Percentiles rank a stretch among this genome's conserved stretches.
phyloP scores from a whole-genome alignment of 257 asterid genomes.

The Primulina tabacum region DNA sequence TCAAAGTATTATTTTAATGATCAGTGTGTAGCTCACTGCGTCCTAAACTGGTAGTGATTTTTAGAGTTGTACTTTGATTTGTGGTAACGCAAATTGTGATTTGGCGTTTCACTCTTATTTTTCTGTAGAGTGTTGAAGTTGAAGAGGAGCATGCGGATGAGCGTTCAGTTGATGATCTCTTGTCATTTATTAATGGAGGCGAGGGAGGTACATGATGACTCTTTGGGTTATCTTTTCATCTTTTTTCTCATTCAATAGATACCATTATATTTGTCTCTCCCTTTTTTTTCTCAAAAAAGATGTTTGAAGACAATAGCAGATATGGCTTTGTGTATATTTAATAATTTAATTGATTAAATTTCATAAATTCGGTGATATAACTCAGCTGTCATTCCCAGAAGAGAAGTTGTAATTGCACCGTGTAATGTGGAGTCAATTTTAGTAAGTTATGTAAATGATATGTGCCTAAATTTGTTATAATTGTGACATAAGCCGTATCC shows the following conservation, averaged over 20 bases:
- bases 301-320: not conserved
- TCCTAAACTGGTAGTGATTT: conserved; percentile 17
- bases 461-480: not conserved
- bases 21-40: conserved; percentile 22
- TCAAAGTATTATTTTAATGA: conserved; percentile 21
- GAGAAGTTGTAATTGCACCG: not conserved
- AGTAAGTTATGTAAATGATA: not conserved
- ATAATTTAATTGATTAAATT: too few relatives aligned
- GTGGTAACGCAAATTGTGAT: conserved; percentile 24
- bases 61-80: conserved; percentile 20
- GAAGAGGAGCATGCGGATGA: conserved; percentile 87
- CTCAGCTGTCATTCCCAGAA: not conserved
- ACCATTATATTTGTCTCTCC: not conserved
- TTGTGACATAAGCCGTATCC: not conserved
- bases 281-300: not conserved
- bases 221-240: conserved; percentile 9
- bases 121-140: conserved; percentile 59
- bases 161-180: conserved; percentile 91
- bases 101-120: conserved; percentile 26
- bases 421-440: not conserved
- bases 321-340: not conserved
- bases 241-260: conserved; percentile 6
- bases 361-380: not conserved
- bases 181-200: conserved; percentile 80
- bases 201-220: conserved; percentile 48